Percentiles rank a stretch among this genome's conserved stretches.
phyloP scores from a whole-genome alignment of 495 filamentous ascomycete species.

The Hypoxylon cercidicola region DNA sequence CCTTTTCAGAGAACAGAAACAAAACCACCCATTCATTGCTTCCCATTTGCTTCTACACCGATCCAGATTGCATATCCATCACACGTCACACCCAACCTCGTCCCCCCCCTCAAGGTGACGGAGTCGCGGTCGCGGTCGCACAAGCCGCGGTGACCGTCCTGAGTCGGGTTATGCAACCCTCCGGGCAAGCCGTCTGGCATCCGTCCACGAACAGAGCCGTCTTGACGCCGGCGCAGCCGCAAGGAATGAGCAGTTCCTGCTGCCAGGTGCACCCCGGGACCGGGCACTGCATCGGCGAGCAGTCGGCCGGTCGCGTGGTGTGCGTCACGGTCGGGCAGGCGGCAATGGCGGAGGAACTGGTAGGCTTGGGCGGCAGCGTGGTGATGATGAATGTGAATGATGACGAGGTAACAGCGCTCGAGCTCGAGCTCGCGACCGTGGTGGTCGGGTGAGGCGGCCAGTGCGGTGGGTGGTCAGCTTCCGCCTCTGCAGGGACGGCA shows the following conservation, averaged over 20 bases:
- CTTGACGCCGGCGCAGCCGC: conserved; percentile 49
- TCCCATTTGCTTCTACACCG: neutral
- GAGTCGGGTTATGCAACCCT: conserved; percentile 50
- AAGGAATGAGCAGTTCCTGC: conserved; percentile 49
- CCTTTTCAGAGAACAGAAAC: neutral
- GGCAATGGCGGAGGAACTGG: neutral
- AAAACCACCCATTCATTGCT: neutral
- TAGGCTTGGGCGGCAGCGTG: conserved; percentile 36
- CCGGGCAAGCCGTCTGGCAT: conserved; percentile 51
- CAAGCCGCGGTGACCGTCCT: conserved; percentile 44
- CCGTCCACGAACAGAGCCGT: conserved; percentile 54
- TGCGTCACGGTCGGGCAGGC: conserved; percentile 54
- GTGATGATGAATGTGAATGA: conserved; percentile 45
- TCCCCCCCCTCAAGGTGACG: neutral
- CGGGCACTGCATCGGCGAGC: conserved; percentile 45
- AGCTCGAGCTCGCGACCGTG: conserved; percentile 15
- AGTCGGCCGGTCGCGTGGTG: conserved; percentile 52
- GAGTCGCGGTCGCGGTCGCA: conserved; percentile 22
- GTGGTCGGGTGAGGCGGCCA: conserved; percentile 19
- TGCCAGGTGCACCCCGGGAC: conserved; percentile 52
- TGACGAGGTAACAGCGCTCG: no score
- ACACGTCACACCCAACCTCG: neutral
- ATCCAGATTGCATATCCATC: neutral
- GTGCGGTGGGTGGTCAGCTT: no score
- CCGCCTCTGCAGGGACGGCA: conserved; percentile 2